These are phyloP conservation scores for Isatis tinctoria DNA, from an alignment of 345 rosid species.

Conservation along the genomic window DNA sequence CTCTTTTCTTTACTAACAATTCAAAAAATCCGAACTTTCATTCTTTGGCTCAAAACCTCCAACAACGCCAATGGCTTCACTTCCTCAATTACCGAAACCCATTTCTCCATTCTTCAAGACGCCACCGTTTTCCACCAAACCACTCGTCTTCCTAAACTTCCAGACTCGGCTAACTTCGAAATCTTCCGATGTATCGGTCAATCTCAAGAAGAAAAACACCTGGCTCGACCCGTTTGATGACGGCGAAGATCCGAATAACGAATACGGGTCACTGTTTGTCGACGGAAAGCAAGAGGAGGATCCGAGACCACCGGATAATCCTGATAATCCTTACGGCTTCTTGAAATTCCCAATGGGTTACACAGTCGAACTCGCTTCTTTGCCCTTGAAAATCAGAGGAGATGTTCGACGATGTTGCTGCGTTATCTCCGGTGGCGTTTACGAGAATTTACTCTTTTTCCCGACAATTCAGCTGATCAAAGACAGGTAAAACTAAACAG, in stretches of 20 bases:
- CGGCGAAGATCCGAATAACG: constrained; percentile 65
- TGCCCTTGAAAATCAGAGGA: constrained; percentile 80
- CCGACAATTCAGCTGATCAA: constrained; percentile 81
- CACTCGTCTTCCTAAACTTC: constrained; percentile 36
- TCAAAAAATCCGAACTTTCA: constrained; percentile 5
- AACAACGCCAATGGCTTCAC: constrained; percentile 50
- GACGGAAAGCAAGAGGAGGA: constrained; percentile 96
- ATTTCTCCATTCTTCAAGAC: constrained; percentile 42
- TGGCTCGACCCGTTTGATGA: constrained; percentile 89
- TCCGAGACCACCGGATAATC: constrained; percentile 71
- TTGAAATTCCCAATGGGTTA: constrained; percentile 84
- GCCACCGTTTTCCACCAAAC: constrained; percentile 41
- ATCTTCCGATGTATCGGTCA: constrained; percentile 25
- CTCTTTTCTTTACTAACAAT: constrained; percentile 39
- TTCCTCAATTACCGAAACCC: constrained; percentile 49
- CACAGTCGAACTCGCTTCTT: constrained; percentile 67
- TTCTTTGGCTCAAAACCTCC: constrained; percentile 14
- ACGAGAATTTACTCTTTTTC: constrained; percentile 82
- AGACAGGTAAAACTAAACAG: constrained; percentile 47
- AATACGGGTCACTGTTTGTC: constrained; percentile 68
- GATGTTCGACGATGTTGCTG: constrained; percentile 93
- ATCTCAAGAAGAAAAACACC: constrained; percentile 62
- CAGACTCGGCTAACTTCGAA: constrained; percentile 28
- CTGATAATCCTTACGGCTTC: constrained; percentile 81
- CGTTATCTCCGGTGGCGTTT: constrained; percentile 81